Evolutionary conservation across 306 rosid genomes (phyloP), one percentile per base, ranked within the genome.

Genomic region (Sophora flavescens): DNA sequence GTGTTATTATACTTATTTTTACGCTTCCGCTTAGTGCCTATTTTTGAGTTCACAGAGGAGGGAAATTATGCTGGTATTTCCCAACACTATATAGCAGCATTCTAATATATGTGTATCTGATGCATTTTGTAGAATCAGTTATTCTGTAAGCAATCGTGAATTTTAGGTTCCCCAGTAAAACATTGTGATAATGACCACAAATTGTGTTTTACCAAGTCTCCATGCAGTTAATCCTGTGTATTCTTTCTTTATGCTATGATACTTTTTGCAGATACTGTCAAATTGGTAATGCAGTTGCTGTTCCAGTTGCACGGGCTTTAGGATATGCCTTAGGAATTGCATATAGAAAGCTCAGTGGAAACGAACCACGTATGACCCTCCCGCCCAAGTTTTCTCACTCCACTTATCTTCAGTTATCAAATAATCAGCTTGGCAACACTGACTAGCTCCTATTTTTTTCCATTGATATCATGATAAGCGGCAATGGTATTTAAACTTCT

Each of bases 251-350:
- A 63, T 42, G 18, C 63, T 30, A 0, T 72, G 44, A 63, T 36
- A 51, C 65, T 64, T 38, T 78, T 17, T 84, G 68, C 83, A 94
- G 98, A 84, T 90, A 94, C 81, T 65, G 96, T 72, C 98, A 94
- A 76, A 71, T 91, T 60, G 98, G 98, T 75, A 94, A 94, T 78
- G 98, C 96, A 33, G 98, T 94, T 16, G 90, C 97, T 5, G 77
- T 94, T 71, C 82, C 92, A 1, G 98, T 94, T 13, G 79, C 86
- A 0, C 75, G 93, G 61, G 95, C 96, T 38, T 84, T 92, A 72
- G 97, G 98, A 41, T 92, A 89, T 83, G 68, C 91, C 39, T 56
- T 94, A 56, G 97, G 98, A 83, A 76, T 87, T 75, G 94, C 98
- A 47, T 50, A 79, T 59, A 83, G 76, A 66, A 89, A 90, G 81